Conservation (phyloP, 1,284 basidiomycete species). For the Ganoderma resinaceum region DNA sequence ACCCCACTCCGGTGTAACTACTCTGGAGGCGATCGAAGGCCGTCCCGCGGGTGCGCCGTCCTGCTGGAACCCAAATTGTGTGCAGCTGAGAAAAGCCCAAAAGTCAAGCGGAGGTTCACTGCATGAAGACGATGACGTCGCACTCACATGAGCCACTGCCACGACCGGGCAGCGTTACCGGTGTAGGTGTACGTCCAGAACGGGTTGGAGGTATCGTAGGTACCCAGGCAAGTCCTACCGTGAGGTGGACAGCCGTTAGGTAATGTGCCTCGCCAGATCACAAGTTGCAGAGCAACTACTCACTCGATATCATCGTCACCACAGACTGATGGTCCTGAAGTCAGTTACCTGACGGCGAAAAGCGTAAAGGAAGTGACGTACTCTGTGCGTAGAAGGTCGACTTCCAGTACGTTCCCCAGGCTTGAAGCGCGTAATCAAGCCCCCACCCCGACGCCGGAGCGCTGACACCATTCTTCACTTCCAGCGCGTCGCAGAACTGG, state of each 20-base stretch:
- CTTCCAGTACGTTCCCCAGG: conserved; percentile 67
- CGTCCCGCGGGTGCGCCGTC: conserved; percentile 56
- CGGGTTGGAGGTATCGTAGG: conserved; percentile 52
- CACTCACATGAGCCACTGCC: conserved; percentile 63
- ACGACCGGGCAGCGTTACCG: conserved; percentile 57
- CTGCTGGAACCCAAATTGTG: conserved; percentile 67
- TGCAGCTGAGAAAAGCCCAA: conserved; percentile 51
- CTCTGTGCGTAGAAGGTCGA: conserved; percentile 48
- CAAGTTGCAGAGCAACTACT: conserved; percentile 19
- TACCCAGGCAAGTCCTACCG: conserved; percentile 61
- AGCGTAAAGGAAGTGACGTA: conserved; percentile 36
- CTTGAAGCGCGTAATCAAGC: conserved; percentile 60
- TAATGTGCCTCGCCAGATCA: too few relatives aligned
- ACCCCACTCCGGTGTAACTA: conserved; percentile 59
- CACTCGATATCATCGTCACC: conserved; percentile 47
- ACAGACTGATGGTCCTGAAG: conserved; percentile 45
- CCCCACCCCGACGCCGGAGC: conserved; percentile 68
- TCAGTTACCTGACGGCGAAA: background rate
- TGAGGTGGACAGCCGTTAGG: background rate
- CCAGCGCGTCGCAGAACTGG: conserved; percentile 74
- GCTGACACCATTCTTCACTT: conserved; percentile 66
- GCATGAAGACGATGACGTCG: too few relatives aligned
- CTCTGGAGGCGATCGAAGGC: conserved; percentile 60
- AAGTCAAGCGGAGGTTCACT: background rate
- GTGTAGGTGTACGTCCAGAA: conserved; percentile 58